Evolutionary conservation across 2,329 filamentous ascomycete genomes (phyloP).

Genomic region (Mycosphaerella arachidis): DNA sequence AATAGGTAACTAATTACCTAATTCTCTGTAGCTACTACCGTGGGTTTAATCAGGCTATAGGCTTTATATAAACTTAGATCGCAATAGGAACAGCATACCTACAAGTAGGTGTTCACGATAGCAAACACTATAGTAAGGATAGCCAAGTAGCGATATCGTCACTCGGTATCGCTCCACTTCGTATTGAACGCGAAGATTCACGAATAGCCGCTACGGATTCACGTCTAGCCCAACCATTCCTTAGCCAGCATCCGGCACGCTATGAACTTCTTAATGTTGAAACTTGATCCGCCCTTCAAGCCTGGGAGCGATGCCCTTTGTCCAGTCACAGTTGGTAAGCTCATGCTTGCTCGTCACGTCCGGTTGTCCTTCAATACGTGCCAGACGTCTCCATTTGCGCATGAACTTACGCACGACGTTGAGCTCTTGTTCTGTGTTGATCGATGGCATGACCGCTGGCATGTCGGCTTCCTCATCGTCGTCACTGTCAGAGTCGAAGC

Average conservation of each 20-base stretch:
- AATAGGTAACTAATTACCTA: too few species aligned
- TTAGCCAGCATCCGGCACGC: too few species aligned
- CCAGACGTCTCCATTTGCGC: slow-evolving; percentile 66
- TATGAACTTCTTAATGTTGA: background rate
- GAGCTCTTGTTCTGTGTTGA: slow-evolving; percentile 54
- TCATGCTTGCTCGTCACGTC: slow-evolving; percentile 49
- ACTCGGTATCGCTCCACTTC: too few species aligned
- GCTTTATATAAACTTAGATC: too few species aligned
- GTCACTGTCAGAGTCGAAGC: slow-evolving; percentile 31
- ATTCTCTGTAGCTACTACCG: too few species aligned
- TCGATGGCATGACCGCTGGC: slow-evolving; percentile 37
- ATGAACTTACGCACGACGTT: slow-evolving; percentile 65
- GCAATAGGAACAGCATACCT: too few species aligned
- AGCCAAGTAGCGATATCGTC: too few species aligned
- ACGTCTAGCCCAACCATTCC: too few species aligned
- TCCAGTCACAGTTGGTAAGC: slow-evolving; percentile 66
- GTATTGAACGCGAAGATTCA: too few species aligned
- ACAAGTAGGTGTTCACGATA: too few species aligned
- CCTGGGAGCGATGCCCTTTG: slow-evolving; percentile 70
- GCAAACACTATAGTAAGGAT: too few species aligned
- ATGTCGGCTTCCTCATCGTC: slow-evolving; percentile 35
- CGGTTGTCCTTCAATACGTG: slow-evolving; percentile 54
- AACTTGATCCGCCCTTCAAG: slow-evolving; percentile 68
- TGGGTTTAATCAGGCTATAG: background rate
- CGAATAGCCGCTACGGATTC: too few species aligned